Conservation (phyloP, 2,329 filamentous ascomycete genomes). For the Tetracladium maxilliforme region DNA sequence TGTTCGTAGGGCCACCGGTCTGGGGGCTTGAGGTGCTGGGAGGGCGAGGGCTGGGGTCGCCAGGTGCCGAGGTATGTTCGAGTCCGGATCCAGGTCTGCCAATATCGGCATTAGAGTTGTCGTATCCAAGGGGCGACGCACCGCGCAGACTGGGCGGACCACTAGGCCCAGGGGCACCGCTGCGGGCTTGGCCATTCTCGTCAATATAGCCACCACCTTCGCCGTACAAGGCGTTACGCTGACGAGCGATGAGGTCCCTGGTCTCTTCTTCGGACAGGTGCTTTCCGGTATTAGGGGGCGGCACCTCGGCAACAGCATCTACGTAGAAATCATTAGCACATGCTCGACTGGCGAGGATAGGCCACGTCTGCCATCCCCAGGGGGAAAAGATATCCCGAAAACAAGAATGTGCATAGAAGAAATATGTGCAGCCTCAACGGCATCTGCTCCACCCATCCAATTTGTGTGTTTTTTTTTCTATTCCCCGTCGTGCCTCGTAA, state of each 20-base stretch:
- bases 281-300: conserved; percentile 71
- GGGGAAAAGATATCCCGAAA: no score
- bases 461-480: conserved; percentile 19
- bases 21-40: conserved; percentile 39
- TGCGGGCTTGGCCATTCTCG: conserved; percentile 47
- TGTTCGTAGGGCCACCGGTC: no score
- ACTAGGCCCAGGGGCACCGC: conserved; percentile 50
- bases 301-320: conserved; percentile 54
- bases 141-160: conserved; percentile 51
- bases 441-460: no score
- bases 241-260: conserved; percentile 87
- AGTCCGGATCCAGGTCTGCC: conserved; percentile 6
- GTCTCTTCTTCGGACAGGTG: conserved; percentile 88
- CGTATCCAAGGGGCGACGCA: conserved; percentile 67
- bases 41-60: conserved; percentile 35
- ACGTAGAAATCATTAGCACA: no score
- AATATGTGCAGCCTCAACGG: no score
- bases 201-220: conserved; percentile 54
- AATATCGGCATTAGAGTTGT: conserved; percentile 44
- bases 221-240: conserved; percentile 88
- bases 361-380: no score
- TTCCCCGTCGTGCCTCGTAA: no score
- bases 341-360: no score
- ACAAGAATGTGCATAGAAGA: no score
- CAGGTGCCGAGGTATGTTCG: conserved; percentile 7